Conservation (phyloP, 75 land plant species). For the Ceratopteris richardii region DNA sequence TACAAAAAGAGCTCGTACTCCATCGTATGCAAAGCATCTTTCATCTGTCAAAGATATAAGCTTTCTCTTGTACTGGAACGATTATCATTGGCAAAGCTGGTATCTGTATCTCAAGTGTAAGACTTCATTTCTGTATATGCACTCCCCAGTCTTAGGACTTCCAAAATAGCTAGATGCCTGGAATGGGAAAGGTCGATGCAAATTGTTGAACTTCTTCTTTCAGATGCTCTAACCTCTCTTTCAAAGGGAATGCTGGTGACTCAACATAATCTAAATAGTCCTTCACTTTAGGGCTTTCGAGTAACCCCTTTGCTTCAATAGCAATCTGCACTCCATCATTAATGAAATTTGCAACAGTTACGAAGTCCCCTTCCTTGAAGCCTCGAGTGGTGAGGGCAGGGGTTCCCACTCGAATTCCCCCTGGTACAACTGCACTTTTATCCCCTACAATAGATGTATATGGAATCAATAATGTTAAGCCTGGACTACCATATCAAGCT, state of each 20-base stretch:
- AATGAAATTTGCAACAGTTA: conserved; percentile 64
- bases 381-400: conserved; percentile 91
- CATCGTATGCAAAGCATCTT: no score
- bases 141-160: no score
- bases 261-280: conserved; percentile 59
- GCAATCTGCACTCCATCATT: conserved; percentile 83
- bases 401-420: conserved; percentile 84
- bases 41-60: no score
- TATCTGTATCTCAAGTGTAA: no score
- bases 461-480: not conserved
- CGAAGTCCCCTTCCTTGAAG: conserved; percentile 55
- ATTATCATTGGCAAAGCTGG: no score
- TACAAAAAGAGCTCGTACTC: no score
- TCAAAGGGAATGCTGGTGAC: conserved; percentile 43
- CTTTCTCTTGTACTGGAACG: no score
- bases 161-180: conserved; percentile 46
- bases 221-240: conserved; percentile 34
- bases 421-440: conserved; percentile 85
- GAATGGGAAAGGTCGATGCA: conserved; percentile 69
- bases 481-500: not conserved
- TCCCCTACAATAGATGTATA: conserved; percentile 44
- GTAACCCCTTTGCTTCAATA: conserved; percentile 38
- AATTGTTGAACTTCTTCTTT: conserved; percentile 53
- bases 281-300: conserved; percentile 58
- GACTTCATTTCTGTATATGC: no score